Conservation (phyloP, 352 stramenopile genomes). For the Aphanomyces cochlioides region DNA sequence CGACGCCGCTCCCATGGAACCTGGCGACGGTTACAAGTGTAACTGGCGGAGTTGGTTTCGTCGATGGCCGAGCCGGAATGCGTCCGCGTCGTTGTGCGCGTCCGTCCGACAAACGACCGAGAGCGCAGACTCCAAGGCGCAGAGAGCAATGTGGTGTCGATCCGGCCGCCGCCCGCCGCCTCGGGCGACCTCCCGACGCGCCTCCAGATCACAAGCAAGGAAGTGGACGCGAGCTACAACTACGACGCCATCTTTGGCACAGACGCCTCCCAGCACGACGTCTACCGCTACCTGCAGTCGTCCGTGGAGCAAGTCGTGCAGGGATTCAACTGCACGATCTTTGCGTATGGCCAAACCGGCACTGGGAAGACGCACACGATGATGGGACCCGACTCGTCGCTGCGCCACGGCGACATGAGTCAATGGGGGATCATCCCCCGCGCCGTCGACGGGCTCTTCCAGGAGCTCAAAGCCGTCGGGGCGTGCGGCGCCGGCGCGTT, state of each 20-base stretch:
- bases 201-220: neutral
- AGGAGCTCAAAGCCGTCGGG: conserved; percentile 55
- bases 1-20: neutral
- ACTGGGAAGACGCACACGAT: conserved; percentile 90
- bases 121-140: conserved; percentile 34
- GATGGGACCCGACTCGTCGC: conserved; percentile 37
- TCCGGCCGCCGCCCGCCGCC: neutral
- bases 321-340: conserved; percentile 89
- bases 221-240: conserved; percentile 34
- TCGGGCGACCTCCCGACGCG: conserved; percentile 11
- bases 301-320: conserved; percentile 74
- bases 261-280: conserved; percentile 52
- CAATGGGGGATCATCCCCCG: conserved; percentile 80
- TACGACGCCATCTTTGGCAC: conserved; percentile 78
- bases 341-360: conserved; percentile 88
- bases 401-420: conserved; percentile 21
- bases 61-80: conserved; percentile 39
- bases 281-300: conserved; percentile 71
- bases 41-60: neutral
- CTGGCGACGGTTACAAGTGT: conserved; percentile 4
- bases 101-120: conserved; percentile 71
- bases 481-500: conserved; percentile 50
- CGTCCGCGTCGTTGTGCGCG: conserved; percentile 73
- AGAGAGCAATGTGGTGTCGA: neutral
- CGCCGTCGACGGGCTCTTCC: conserved; percentile 79